Conservation (phyloP, 306 rosid genomes). For the Delonix regia region DNA sequence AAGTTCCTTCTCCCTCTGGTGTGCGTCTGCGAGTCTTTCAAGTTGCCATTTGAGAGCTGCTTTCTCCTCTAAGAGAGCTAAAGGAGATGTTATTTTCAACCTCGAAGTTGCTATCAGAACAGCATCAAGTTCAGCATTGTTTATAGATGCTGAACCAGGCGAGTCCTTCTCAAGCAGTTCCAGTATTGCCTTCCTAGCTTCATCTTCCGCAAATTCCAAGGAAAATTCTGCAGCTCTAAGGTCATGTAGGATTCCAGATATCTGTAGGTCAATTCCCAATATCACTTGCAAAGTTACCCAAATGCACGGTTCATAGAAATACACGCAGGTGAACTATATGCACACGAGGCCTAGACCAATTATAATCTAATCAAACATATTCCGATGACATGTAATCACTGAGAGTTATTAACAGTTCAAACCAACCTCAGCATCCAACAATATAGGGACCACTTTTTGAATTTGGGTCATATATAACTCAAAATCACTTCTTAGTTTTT, state of each 20-base stretch:
- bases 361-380: not conserved
- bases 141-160: conserved; percentile 30
- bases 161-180: conserved; percentile 45
- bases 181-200: conserved; percentile 50
- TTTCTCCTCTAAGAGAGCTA: conserved; percentile 49
- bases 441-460: conserved; percentile 50
- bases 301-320: conserved; percentile 2
- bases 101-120: conserved; percentile 50
- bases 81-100: conserved; percentile 42
- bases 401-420: not conserved
- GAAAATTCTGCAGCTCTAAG: conserved; percentile 48
- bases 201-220: conserved; percentile 46
- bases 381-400: too few species aligned
- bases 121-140: conserved; percentile 51
- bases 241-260: conserved; percentile 49
- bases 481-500: conserved; percentile 45
- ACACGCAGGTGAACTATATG: not conserved
- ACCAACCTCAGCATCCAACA: conserved; percentile 63
- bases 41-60: conserved; percentile 43
- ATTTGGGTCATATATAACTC: conserved; percentile 49
- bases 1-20: conserved; percentile 43
- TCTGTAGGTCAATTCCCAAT: conserved; percentile 42
- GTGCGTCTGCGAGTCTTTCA: conserved; percentile 16
- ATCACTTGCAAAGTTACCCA: conserved; percentile 21
- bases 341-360: not conserved